Evolutionary conservation across 768 basidiomycete genomes (phyloP), one percentile per base, ranked within the genome.

Genomic region (Pholiota microspora): DNA sequence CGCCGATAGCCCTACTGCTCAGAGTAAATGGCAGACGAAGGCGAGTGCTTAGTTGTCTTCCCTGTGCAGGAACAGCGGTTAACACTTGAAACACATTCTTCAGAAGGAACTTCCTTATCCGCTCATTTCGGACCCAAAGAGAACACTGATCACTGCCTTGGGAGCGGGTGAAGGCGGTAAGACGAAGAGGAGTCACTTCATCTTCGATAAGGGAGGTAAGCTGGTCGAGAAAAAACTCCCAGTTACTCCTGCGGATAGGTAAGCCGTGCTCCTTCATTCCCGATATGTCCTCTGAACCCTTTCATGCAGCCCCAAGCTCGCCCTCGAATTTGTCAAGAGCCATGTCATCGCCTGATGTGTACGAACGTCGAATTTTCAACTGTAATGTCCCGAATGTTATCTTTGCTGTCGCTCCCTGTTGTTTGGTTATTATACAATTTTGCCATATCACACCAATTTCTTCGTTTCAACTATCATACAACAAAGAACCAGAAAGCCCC

Each of bases 151-250:
- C 60, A 78, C 79, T 29, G 88, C 85, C 2, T 78, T 98, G 24
- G 95, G 94, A 13, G 92, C 92, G 12, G 86, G 80, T 0, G 82
- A 82, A 31, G 85, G 86, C 7, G 89, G 86, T 31, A 90, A 84
- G 74, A 92, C 92, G 49, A 92, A 91, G 73, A 84, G 95, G 12
- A 94, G 91, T 59, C 94, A 96, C 69, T 97, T 96, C 70, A 83
- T 98, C 61, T 96, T 98, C 62, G 90, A 84, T 61, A 89, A 91
- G 69, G 94, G 92, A 5, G 95, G 94, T 1, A 92, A 92, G 69
- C 76, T 98, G 38, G 71, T 96, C 3, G 88, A 95, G 13, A 91
- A 85, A 73, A 85, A 84, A 65, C 73, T 92, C 13, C 92, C 92
- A 0, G 94, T 96, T 46, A 89, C 93, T 64, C 91, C 94, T 1